phyloP scores from a whole-genome alignment of 305 asterid genomes.

The Solanum hybrid region DNA sequence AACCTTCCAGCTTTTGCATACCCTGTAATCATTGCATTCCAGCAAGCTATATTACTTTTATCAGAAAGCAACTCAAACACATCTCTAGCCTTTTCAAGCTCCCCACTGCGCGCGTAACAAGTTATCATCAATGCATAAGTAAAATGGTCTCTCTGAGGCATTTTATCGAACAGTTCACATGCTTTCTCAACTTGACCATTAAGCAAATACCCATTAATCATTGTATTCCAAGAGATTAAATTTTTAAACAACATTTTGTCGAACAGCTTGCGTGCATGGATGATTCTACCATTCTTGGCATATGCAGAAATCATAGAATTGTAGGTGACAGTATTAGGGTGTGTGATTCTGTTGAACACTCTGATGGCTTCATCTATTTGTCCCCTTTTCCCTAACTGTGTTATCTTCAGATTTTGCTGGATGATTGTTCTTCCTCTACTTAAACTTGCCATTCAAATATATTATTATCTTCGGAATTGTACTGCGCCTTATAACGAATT shows the following conservation, averaged over 20 bases:
- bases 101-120: constrained; percentile 22
- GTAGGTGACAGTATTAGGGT: constrained; percentile 26
- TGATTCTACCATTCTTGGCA: constrained; percentile 23
- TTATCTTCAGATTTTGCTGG: constrained; percentile 21
- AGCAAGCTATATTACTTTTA: constrained; percentile 20
- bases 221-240: constrained; percentile 30
- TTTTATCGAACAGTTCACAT: constrained; percentile 18
- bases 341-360: constrained; percentile 18
- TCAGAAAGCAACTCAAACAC: constrained; percentile 20
- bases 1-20: constrained; percentile 24
- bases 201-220: constrained; percentile 19
- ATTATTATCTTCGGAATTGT: neutral
- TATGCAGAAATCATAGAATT: constrained; percentile 35
- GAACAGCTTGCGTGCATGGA: constrained; percentile 22
- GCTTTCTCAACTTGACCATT: constrained; percentile 16
- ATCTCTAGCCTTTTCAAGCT: constrained; percentile 16
- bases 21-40: constrained; percentile 33
- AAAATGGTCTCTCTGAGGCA: constrained; percentile 23
- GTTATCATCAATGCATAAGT: constrained; percentile 29
- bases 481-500: neutral
- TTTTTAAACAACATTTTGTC: constrained; percentile 17
- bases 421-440: constrained; percentile 8
- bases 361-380: constrained; percentile 23
- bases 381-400: constrained; percentile 26
- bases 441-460: neutral